Conservation (phyloP, 352 stramenopile species). For the Phytophthora uliginosa region DNA sequence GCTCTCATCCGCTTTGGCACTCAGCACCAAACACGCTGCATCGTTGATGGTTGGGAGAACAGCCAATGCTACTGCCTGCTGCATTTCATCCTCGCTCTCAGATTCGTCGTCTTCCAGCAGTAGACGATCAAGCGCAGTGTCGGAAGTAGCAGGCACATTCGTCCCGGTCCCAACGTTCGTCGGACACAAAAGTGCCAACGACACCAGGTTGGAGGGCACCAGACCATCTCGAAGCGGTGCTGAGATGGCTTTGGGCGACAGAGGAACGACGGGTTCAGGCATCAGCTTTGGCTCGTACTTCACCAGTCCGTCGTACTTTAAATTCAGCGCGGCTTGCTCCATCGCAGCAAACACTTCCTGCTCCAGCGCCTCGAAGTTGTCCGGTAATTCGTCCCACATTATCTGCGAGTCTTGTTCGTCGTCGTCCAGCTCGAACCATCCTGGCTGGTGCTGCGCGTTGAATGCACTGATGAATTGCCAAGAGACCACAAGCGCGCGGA, state of each 20-base stretch:
- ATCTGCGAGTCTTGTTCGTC: slow-evolving; percentile 16
- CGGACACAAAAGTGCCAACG: slow-evolving; percentile 8
- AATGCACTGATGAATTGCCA: slow-evolving; percentile 31
- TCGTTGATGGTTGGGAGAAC: not conserved
- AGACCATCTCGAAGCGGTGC: not conserved
- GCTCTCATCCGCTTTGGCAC: not conserved
- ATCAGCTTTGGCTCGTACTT: not conserved
- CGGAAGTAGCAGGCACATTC: not conserved
- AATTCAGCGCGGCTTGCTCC: slow-evolving; percentile 1
- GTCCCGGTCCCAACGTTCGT: slow-evolving; percentile 5
- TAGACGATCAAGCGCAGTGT: slow-evolving; percentile 21
- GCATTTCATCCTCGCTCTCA: slow-evolving; percentile 1
- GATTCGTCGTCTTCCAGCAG: slow-evolving; percentile 27
- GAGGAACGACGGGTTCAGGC: not conserved
- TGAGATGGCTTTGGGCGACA: not conserved
- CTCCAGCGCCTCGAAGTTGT: slow-evolving; percentile 36
- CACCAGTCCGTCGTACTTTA: not conserved
- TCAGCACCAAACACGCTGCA: not conserved
- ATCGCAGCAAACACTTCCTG: slow-evolving; percentile 23
- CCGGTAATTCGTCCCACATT: slow-evolving; percentile 17
- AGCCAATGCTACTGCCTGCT: not conserved
- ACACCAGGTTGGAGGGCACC: not conserved
- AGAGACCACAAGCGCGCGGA: slow-evolving; percentile 20
- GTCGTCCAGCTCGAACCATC: slow-evolving; percentile 38
- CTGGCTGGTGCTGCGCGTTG: slow-evolving; percentile 20